phyloP scores from a whole-genome alignment of 2,329 filamentous ascomycete genomes.

The Neofusicoccum laricinum region DNA sequence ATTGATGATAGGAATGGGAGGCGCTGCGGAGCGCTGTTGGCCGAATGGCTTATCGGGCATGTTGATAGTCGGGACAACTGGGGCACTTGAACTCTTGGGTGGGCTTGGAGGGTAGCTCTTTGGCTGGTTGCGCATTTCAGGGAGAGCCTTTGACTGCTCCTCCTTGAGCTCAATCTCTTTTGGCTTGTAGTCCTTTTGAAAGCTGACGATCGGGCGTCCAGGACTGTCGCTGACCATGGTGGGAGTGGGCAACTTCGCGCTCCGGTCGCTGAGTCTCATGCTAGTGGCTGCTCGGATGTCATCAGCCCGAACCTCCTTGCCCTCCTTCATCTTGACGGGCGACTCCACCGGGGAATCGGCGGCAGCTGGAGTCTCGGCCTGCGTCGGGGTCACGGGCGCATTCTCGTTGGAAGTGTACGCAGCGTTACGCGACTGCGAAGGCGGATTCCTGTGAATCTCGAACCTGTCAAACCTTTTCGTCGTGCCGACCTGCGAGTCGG shows the following conservation, averaged over 20 bases:
- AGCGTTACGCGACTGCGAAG: slow-evolving; percentile 77
- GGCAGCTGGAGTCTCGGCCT: background rate
- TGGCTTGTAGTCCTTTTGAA: slow-evolving; percentile 79
- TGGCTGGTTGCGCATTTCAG: slow-evolving; percentile 19
- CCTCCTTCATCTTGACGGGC: slow-evolving; percentile 64
- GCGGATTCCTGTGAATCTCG: slow-evolving; percentile 82
- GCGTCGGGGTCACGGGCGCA: slow-evolving; percentile 16
- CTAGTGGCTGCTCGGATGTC: slow-evolving; percentile 89
- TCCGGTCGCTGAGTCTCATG: slow-evolving; percentile 83
- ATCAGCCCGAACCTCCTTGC: slow-evolving; percentile 77
- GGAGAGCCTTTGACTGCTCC: slow-evolving; percentile 32
- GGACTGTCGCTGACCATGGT: slow-evolving; percentile 87
- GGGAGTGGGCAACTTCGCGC: slow-evolving; percentile 80
- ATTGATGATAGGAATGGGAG: slow-evolving; percentile 34
- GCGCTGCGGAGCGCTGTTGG: slow-evolving; percentile 40
- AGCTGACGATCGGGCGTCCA: slow-evolving; percentile 95
- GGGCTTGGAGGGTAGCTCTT: slow-evolving; percentile 25
- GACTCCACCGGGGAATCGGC: slow-evolving; percentile 30
- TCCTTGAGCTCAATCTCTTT: slow-evolving; percentile 70
- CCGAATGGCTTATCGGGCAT: slow-evolving; percentile 36
- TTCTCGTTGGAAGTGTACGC: slow-evolving; percentile 65
- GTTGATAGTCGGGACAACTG: slow-evolving; percentile 50
- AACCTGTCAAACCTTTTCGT: slow-evolving; percentile 48
- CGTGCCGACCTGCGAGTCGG: slow-evolving; percentile 42
- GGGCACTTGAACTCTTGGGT: slow-evolving; percentile 40